Conservation (phyloP, 371 early-diverging fungal species). For the Smittium culicis region DNA sequence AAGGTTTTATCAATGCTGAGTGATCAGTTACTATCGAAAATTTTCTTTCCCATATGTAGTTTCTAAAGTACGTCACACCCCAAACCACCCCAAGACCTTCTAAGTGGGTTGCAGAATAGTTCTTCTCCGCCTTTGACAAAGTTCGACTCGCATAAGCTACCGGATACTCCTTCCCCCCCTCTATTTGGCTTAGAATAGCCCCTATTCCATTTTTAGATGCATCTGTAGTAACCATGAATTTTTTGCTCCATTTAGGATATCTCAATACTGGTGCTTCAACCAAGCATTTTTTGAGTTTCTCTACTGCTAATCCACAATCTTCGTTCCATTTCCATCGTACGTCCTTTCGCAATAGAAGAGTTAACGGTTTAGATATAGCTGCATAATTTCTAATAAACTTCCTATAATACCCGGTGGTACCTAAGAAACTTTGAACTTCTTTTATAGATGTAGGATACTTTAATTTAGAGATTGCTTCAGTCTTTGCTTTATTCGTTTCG, state of each 20-base stretch:
- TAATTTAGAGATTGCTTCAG: slow-evolving; percentile 14
- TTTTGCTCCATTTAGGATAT: neutral
- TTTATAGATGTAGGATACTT: slow-evolving; percentile 15
- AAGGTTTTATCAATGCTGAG: neutral
- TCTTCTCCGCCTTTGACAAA: slow-evolving; percentile 9
- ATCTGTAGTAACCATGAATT: slow-evolving; percentile 31
- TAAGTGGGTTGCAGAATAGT: slow-evolving; percentile 32
- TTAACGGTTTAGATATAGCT: slow-evolving; percentile 16
- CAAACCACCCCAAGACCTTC: slow-evolving; percentile 28
- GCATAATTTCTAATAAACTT: slow-evolving; percentile 17
- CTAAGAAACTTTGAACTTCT: slow-evolving; percentile 19
- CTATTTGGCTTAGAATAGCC: slow-evolving; percentile 19
- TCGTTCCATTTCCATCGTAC: neutral
- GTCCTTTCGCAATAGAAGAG: slow-evolving; percentile 16
- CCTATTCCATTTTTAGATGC: slow-evolving; percentile 32
- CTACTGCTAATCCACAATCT: slow-evolving; percentile 8
- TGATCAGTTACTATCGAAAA: slow-evolving; percentile 14
- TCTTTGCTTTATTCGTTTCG: slow-evolving; percentile 10
- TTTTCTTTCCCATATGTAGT: slow-evolving; percentile 22
- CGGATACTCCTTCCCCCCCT: neutral
- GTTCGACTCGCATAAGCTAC: slow-evolving; percentile 10
- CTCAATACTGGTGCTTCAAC: slow-evolving; percentile 10
- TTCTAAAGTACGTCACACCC: slow-evolving; percentile 20
- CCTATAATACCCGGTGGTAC: slow-evolving; percentile 20
- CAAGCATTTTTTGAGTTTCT: slow-evolving; percentile 11